Evolutionary conservation across 768 basidiomycete species (phyloP), one percentile per base, ranked within the genome.

Genomic region (Mycena galopus): DNA sequence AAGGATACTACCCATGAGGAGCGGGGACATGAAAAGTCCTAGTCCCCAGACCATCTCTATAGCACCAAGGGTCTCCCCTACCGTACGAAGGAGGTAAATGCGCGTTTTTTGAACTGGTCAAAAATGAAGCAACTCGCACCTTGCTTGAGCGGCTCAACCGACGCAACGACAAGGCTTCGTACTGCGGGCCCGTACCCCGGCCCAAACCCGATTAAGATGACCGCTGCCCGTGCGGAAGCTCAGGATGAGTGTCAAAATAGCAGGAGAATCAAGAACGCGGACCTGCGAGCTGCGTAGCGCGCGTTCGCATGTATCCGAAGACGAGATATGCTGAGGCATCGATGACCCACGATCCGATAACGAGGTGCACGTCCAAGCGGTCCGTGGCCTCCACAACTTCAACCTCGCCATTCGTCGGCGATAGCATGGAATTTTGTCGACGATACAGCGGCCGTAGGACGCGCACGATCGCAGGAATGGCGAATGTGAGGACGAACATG

Each of bases 341-440:
- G 29, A 78, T 35, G 50, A 75, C 39, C 58, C 76, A 81, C 5
- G 78, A 70, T 9, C 51, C 63, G 32, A 81, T 32, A 25, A 73
- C 71, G 35, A 82, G 29, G 59, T 83, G 79, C 19, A 80, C 74
- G 44, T 83, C 78, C 23, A 83, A 65, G 11, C 25, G 74, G 67
- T 83, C 82, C 0, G 79, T 76, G 0, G 78, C 76, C 30, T 21
- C 25, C 2, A 1, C 2, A 17, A 19, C 50, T 51, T 51, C 23
- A 12, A 11, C n/a, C 57, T 39, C 71, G 44, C 6, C 19, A 32
- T 5, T 57, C 12, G 56, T 23, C 23, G 16, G 25, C 11, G 5
- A 9, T 10, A 27, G 58, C 23, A 7, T 27, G 6, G 27, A 44
- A 14, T 25, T n/a, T n/a, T n/a, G 23, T 29, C 75, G 76, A 21